Conservation (phyloP, 2,329 filamentous ascomycete genomes). For the Exophiala phaeomuriformis region DNA sequence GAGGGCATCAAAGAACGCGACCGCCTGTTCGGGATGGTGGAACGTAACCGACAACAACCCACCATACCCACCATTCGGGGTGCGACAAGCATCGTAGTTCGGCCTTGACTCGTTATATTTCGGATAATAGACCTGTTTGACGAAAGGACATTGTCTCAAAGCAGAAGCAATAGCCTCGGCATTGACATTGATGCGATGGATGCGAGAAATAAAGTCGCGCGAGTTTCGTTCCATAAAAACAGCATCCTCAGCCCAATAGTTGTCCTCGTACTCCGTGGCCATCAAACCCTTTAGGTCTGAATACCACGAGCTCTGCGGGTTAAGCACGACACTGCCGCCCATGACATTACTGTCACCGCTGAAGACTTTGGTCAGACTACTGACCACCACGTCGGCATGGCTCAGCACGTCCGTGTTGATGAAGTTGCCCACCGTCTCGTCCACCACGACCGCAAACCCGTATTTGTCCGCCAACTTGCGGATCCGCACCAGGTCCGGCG, state of each 20-base stretch:
- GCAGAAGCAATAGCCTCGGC: conserved; percentile 75
- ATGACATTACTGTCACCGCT: conserved; percentile 97
- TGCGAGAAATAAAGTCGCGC: conserved; percentile 76
- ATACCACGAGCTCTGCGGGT: conserved; percentile 61
- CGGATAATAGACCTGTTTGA: conserved; percentile 81
- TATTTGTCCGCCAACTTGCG: conserved; percentile 70
- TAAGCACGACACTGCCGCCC: conserved; percentile 68
- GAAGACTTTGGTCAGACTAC: conserved; percentile 93
- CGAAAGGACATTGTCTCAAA: conserved; percentile 53
- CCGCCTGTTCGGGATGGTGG: conserved; percentile 59
- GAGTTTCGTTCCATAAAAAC: conserved; percentile 96
- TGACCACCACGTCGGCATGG: conserved; percentile 84
- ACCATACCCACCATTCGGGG: conserved; percentile 74
- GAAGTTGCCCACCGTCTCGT: conserved; percentile 95
- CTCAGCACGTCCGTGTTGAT: conserved; percentile 90
- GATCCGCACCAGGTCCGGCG: conserved; percentile 78
- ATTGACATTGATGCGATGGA: conserved; percentile 76
- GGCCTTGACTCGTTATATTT: conserved; percentile 62
- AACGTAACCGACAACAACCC: conserved; percentile 83
- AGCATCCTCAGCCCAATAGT: conserved; percentile 88
- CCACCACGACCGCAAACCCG: conserved; percentile 82
- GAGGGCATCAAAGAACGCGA: conserved; percentile 76
- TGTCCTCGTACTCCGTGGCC: conserved; percentile 69
- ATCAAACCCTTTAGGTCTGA: conserved; percentile 58
- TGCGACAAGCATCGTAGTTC: conserved; percentile 72